Evolutionary conservation across 257 asterid genomes (phyloP).

Genomic region (Gentiana dahurica): DNA sequence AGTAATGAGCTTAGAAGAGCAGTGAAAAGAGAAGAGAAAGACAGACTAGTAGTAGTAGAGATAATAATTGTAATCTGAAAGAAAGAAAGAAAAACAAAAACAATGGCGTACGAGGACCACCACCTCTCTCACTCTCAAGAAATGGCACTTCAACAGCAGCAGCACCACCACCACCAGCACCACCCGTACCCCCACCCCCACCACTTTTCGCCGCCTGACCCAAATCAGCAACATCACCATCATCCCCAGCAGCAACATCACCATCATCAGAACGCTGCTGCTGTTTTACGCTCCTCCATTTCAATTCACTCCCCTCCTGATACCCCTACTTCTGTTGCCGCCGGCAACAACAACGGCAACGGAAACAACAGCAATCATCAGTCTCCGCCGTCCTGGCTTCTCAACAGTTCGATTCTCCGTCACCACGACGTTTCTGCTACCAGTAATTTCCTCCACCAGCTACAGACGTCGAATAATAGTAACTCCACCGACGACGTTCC

Average conservation of each 20-base stretch:
- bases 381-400: conserved; percentile 5
- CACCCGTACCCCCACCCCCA: conserved; percentile 10
- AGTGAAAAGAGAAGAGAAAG: not conserved
- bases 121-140: conserved; percentile 25
- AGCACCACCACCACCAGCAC: conserved; percentile 18
- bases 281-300: conserved; percentile 17
- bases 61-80: conserved; percentile 9
- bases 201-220: conserved; percentile 5
- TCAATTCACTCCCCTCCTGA: conserved; percentile 21
- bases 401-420: conserved; percentile 16
- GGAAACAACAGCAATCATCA: conserved; percentile 3
- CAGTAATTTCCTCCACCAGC: conserved; percentile 25
- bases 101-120: conserved; percentile 36
- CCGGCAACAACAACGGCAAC: conserved; percentile 1
- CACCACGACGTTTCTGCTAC: conserved; percentile 17
- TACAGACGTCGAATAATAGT: conserved; percentile 17
- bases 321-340: conserved; percentile 16
- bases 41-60: not conserved
- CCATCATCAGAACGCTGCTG: conserved; percentile 2
- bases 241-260: conserved; percentile 11
- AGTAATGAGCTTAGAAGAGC: no score
- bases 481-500: conserved; percentile 22
- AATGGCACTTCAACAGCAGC: conserved; percentile 25
- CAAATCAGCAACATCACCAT: not conserved
- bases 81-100: no score